A percentile compares a stretch with the other conserved stretches of the same genome.
Evolutionary conservation across 768 basidiomycete species (phyloP).

Genomic region (Stropharia rugosoannulata): DNA sequence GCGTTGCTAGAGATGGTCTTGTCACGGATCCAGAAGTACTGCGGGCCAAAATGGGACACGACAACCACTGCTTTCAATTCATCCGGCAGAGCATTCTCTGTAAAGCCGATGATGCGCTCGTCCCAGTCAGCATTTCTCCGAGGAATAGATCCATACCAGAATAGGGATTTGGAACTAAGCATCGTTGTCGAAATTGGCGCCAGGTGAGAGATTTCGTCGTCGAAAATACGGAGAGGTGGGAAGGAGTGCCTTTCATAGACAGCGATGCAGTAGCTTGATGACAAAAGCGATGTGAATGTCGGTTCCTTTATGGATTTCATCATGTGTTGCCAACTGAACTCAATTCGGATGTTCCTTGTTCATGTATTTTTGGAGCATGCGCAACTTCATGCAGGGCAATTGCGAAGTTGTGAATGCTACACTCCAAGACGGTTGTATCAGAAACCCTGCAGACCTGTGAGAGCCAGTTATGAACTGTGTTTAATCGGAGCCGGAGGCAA

Average conservation of each 20-base stretch:
- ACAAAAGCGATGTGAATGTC: background rate
- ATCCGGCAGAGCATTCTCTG: slow-evolving; percentile 9
- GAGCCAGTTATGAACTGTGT: too few relatives aligned
- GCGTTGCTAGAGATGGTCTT: slow-evolving; percentile 8
- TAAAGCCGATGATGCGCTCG: slow-evolving; percentile 2
- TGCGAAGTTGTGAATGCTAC: too few relatives aligned
- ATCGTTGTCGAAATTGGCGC: slow-evolving; percentile 8
- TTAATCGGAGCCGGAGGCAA: too few relatives aligned
- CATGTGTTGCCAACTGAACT: background rate
- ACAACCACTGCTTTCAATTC: slow-evolving; percentile 12
- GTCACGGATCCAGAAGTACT: background rate
- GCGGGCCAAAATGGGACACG: slow-evolving; percentile 1
- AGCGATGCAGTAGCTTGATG: background rate
- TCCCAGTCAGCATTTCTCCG: background rate
- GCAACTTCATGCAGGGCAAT: too few relatives aligned
- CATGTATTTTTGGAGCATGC: background rate
- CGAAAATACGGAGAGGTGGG: slow-evolving; percentile 5
- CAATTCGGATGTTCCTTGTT: background rate
- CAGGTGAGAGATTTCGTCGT: slow-evolving; percentile 1
- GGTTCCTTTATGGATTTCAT: background rate
- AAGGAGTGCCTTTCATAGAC: background rate
- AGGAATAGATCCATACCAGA: background rate
- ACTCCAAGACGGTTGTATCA: too few relatives aligned
- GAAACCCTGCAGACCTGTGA: too few relatives aligned
- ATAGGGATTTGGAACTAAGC: background rate